A percentile compares a stretch with the other conserved stretches of the same genome.
Conservation (phyloP, 257 asterid species). For the Nemophila menziesii region DNA sequence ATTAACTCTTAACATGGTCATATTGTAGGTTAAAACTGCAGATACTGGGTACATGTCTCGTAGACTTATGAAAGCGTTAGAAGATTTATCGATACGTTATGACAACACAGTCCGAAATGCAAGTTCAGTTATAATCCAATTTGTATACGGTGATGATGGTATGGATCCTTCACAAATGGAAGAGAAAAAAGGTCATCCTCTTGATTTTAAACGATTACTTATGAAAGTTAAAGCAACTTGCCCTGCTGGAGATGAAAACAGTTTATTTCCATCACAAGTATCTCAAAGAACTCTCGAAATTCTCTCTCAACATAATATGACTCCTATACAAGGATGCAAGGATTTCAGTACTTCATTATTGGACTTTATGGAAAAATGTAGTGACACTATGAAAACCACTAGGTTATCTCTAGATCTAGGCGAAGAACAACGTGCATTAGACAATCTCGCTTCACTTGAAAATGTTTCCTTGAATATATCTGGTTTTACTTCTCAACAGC, state of each 20-base stretch:
- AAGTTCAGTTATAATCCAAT: constrained; percentile 72
- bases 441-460: constrained; percentile 27
- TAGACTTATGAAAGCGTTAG: constrained; percentile 88
- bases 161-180: constrained; percentile 99
- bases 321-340: constrained; percentile 36
- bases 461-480: constrained; percentile 41
- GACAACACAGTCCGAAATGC: constrained; percentile 90
- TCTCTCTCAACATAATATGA: constrained; percentile 31
- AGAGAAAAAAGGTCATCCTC: constrained; percentile 71
- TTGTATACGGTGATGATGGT: constrained; percentile 85
- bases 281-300: constrained; percentile 25
- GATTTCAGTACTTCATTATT: constrained; percentile 48
- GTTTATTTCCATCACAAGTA: constrained; percentile 39
- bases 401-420: constrained; percentile 21
- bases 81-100: constrained; percentile 70
- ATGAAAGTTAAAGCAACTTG: constrained; percentile 96
- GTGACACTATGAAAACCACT: constrained; percentile 20
- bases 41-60: constrained; percentile 99
- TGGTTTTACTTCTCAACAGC: constrained; percentile 69
- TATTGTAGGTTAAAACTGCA: constrained; percentile 90
- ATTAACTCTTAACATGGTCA: neutral
- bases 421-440: constrained; percentile 26
- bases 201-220: constrained; percentile 74
- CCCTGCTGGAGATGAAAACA: constrained; percentile 53
- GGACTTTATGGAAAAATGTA: constrained; percentile 32